Base-by-base conservation (phyloP, 768 basidiomycete species). In the Calocera cornea region DNA sequence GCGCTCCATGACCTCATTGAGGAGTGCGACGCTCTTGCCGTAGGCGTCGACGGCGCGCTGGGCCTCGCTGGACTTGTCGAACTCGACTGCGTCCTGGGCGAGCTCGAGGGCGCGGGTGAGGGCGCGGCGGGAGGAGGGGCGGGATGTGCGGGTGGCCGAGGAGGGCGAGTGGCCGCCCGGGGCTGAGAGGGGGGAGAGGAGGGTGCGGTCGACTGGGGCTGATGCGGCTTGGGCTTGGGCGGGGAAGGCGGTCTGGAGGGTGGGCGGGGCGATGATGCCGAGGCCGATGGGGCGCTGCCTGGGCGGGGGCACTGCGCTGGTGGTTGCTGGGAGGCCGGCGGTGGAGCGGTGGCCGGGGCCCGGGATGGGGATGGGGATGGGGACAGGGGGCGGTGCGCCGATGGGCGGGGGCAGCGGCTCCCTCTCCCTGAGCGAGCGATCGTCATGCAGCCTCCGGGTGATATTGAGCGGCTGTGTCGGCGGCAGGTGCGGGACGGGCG, bases 1-100 rank as follows among this genome's bases (percentile, higher is more conserved):
- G 41, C 92, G 80, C 72, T 91, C 89, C 93, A 95, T 95, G 65
- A 95, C 93, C 76, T 92, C 90, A 72, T 87, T 90, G 33, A 95
- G 81, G 31, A 95, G 80, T 47, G 88, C 85, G 44, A 95, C 93
- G 72, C 89, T 90, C 75, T 86, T 87, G 14, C 86, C 87, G 75
- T 95, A 95, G 0, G 93, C 93, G 63, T 86, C 79, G n/a, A 95
- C 89, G 1, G 93, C 93, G 40, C 87, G 90, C 72, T 89, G 83
- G 17, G 92, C 91, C 71, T 93, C 89, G 69, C 92, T 92, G 17
- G 87, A 89, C 3, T 88, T 85, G 74, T 95, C 93, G 38, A 94
- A 84, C 71, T 86, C 85, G 47, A 95, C 93, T 10, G 93, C 93
- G 76, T 92, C 89, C 36, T 92, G 86, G 16, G 93, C 93, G 14